Percentiles rank a stretch among this genome's conserved stretches.
These are phyloP conservation scores for Cyanidium caldarium DNA, from an alignment of 23 red algal species.

Conservation along the genomic window DNA sequence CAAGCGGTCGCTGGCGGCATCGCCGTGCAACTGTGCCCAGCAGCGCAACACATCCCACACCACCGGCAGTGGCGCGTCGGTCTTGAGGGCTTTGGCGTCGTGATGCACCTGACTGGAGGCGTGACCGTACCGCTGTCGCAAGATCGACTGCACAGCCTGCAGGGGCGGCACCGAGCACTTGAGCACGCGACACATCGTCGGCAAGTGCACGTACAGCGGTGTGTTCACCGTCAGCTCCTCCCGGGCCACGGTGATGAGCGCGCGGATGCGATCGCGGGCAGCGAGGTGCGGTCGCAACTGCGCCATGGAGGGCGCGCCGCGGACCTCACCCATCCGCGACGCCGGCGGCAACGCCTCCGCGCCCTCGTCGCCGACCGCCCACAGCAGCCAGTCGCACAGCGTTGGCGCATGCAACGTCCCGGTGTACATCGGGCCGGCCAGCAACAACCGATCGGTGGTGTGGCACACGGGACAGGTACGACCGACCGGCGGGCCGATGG, in stretches of 20 bases:
- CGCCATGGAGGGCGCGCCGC: too few species aligned
- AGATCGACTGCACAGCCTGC: slow-evolving; percentile 16
- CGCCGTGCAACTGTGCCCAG: not conserved
- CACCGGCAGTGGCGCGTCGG: slow-evolving; percentile 50
- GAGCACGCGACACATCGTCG: slow-evolving; percentile 47
- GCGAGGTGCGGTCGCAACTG: not conserved
- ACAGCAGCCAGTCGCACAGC: slow-evolving; percentile 11
- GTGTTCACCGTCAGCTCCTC: slow-evolving; percentile 33
- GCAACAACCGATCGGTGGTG: not conserved
- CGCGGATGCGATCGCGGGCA: slow-evolving; percentile 42
- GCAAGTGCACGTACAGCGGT: slow-evolving; percentile 62
- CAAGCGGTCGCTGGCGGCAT: not conserved
- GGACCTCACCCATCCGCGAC: too few species aligned
- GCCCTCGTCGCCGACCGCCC: slow-evolving; percentile 19
- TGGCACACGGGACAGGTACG: slow-evolving; percentile 5
- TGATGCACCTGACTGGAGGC: slow-evolving; percentile 46
- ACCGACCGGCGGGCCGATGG: slow-evolving; percentile 4
- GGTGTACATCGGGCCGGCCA: slow-evolving; percentile 71
- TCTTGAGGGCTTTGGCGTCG: slow-evolving; percentile 57
- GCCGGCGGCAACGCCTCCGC: slow-evolving; percentile 8
- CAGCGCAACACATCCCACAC: slow-evolving; percentile 66
- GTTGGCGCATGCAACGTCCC: slow-evolving; percentile 28
- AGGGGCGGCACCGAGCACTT: slow-evolving; percentile 31
- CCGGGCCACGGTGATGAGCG: slow-evolving; percentile 39
- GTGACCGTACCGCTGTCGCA: slow-evolving; percentile 30